Evolutionary conservation across 1,284 basidiomycete species (phyloP).

Genomic region (Coniferiporia sulphurascens): DNA sequence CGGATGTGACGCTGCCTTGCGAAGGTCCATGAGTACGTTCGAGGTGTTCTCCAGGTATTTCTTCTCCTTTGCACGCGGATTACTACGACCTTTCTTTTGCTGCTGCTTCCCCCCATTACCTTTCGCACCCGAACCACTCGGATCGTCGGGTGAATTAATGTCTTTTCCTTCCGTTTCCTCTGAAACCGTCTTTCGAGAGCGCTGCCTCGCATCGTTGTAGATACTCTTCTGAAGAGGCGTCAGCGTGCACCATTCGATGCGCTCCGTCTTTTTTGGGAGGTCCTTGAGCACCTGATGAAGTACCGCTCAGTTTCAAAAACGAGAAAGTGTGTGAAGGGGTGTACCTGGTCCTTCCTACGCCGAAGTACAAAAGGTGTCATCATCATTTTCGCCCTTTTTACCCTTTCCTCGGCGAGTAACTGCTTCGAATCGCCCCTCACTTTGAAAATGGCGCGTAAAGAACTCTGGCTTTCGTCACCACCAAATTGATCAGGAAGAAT

Average conservation of each 20-base stretch:
- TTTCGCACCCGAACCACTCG: slow-evolving; percentile 42
- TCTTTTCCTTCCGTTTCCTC: slow-evolving; percentile 40
- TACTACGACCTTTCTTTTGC: slow-evolving; percentile 33
- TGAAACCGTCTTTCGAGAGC: slow-evolving; percentile 79
- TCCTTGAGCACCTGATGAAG: slow-evolving; percentile 78
- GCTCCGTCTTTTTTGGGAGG: slow-evolving; percentile 88
- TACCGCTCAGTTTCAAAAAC: background rate
- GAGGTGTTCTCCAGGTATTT: slow-evolving; percentile 74
- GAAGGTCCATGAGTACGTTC: slow-evolving; percentile 93
- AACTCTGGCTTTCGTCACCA: slow-evolving; percentile 59
- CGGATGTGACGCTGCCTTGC: slow-evolving; percentile 95
- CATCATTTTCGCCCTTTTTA: slow-evolving; percentile 96
- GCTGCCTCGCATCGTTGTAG: slow-evolving; percentile 81
- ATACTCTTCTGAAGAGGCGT: slow-evolving; percentile 78
- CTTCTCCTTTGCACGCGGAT: slow-evolving; percentile 53
- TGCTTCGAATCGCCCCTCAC: slow-evolving; percentile 85
- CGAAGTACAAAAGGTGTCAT: slow-evolving; percentile 98
- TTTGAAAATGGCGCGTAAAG: slow-evolving; percentile 94
- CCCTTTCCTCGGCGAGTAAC: slow-evolving; percentile 84
- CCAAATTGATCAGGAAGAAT: slow-evolving; percentile 91
- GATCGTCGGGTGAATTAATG: slow-evolving; percentile 29
- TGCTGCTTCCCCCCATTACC: slow-evolving; percentile 36
- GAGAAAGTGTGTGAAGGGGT: slow-evolving; percentile 17
- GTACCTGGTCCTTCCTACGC: slow-evolving; percentile 86
- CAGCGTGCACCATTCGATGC: slow-evolving; percentile 94